phyloP scores from a whole-genome alignment of 345 rosid species.

The Gossypium anomalum region DNA sequence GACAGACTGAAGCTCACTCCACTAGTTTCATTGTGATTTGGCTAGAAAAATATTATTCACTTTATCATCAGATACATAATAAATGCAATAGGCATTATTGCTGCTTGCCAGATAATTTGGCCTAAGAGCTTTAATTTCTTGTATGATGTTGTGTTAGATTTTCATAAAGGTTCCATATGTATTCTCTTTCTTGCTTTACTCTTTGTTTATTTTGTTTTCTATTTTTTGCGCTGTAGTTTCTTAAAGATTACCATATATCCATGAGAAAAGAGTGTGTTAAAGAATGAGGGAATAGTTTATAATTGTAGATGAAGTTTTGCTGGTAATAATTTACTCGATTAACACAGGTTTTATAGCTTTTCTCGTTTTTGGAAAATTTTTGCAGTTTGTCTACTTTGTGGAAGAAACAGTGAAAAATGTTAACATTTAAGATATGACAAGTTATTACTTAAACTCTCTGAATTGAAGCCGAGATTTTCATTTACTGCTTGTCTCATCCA shows the following conservation, averaged over 20 bases:
- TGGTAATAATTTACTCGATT: not conserved
- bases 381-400: not conserved
- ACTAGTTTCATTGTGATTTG: not conserved
- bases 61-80: not conserved
- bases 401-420: not conserved
- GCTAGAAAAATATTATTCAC: not conserved
- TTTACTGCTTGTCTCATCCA: not conserved
- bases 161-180: not conserved
- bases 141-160: not conserved
- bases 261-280: not conserved
- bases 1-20: not conserved
- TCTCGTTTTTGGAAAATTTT: not conserved
- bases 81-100: not conserved
- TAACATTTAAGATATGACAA: not conserved
- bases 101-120: not conserved
- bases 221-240: not conserved
- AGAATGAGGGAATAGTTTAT: not conserved
- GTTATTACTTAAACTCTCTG: not conserved
- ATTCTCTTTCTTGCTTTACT: not conserved
- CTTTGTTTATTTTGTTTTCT: not conserved
- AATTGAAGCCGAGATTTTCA: not conserved
- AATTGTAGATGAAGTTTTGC: not conserved
- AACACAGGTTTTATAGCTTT: not conserved
- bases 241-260: not conserved
- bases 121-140: not conserved